Evolutionary conservation across 805 yeast genomes (phyloP), one percentile per base, ranked within the genome.

Genomic region (Ogataea salicorniae): DNA sequence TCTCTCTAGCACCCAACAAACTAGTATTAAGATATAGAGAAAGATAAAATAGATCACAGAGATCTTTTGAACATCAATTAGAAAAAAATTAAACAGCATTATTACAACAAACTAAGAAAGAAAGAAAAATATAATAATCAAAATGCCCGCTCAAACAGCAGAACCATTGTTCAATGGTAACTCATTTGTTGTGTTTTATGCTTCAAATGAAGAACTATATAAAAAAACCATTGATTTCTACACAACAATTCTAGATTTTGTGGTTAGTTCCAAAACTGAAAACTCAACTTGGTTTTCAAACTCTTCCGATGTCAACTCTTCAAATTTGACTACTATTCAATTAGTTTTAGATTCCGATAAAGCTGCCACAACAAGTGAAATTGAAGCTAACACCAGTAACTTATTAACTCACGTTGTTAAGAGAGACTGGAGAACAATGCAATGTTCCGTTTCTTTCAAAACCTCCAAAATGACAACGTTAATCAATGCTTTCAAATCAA

Each of bases 191-290:
- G 67, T 74, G 16, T 66, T 80, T 38, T 71, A 72, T 52, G 87
- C 91, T 11, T 70, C 80, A 16, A 73, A 74, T 46, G 60, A 63
- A 23, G 61, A 60, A 15, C 61, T 77, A 35, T 77, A 74, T 48
- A 55, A 68, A 29, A 59, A 72, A 31, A 74, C 90, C 4, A 64
- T 76, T 34, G 59, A 64, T 23, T 88, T 87, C 68, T 88, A 87
- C 66, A 64, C 74, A 46, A 66, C 72, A 41, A 59, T 80, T 14
- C 68, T 72, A 48, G 72, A 64, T 5, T 64, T 73, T 40, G 46
- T 51, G 2, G 51, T 59, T 31, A 71, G 69, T 46, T 59, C 64
- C 35, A 58, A 61, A 42, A 54, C 59, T 36, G 50, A 53, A 39
- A 53, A 53, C 38, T 52, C 60, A n/a, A 63, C 59, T 22, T 59